Base-by-base conservation (phyloP, 768 basidiomycete species). In the Scleroderma bovista region DNA sequence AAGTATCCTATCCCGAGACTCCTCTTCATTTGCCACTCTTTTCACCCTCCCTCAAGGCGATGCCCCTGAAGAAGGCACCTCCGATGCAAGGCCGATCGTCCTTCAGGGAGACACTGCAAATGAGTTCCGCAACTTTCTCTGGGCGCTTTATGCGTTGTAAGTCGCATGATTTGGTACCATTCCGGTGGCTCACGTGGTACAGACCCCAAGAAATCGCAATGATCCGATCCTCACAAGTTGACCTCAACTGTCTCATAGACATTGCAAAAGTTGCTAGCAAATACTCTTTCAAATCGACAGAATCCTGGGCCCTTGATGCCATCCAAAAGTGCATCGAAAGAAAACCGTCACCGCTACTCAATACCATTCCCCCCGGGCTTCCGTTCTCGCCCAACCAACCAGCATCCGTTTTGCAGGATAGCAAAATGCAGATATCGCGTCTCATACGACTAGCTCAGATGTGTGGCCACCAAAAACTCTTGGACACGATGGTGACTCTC, bases 121-220 rank as follows among this genome's bases (percentile, higher is more conserved):
- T 3, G 84, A 88, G 62, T 89, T 90, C 60, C 75, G 77, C 44
- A 76, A 83, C 60, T 85, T 90, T 57, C 74, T 90, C 29, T 86
- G 83, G 83, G 80, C 80, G 1, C 65, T 88, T n/a, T 88, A 89
- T 57, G 84, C 86, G 7, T 59, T 84, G 86, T 87, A 58, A 67
- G 84, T 63, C 34, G 50, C 47, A 48, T 10, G 17, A 17, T 6
- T 19, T 10, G 36, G 32, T 4, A 13, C 20, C 20, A 5, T 24
- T 15, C 57, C 16, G 50, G 50, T 22, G 26, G 5, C 43, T 20
- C 32, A 38, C 46, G 29, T 12, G 23, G 33, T 34, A 26, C 55
- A 88, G 86, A 52, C 86, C 86, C 3, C 78, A 75, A 17, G 85
- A 88, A 57, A 68, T 86, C 19, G 68, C 68, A 48, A 61, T 72